Base-by-base conservation (phyloP, 225 moss, liverwort and hornwort species). In the Straminergon stramineum region DNA sequence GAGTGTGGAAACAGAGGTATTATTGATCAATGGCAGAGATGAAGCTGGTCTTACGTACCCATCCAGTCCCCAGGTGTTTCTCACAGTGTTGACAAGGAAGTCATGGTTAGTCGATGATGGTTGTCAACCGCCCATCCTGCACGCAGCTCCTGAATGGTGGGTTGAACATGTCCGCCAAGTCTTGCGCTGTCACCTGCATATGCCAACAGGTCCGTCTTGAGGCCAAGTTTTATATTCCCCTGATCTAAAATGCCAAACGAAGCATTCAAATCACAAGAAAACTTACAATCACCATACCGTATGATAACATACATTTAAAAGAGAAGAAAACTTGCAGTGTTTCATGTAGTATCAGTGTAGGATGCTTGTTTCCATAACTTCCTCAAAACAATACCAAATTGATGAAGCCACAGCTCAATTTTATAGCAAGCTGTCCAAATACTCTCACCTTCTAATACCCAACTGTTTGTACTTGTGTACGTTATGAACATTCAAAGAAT, bases 161-260 rank as follows among this genome's bases (percentile, higher is more conserved):
- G 89, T 99, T 97, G 87, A 93, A 99, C 9, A 97, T 99, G 85
- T 99, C 98, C 76, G 95, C 98, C 89, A 99, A 90, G 87, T 99
- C 98, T 91, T 97, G 98, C 63, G 27, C 87, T n/a, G 96, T 96
- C 64, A 98, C 96, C 96, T 96, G 93, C 74, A 80, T 90, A 28
- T 21, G 13, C 69, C n/a, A 68, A 69, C 35, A 41, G 41, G 55
- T 71, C 9, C 56, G 16, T 22, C 70, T 30, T 23, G 20, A 85
- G 41, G 32, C 20, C 39, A 71, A 57, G 57, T 56, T 41, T 57
- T 39, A 41, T 48, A 71, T 85, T 71, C 31, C 30, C 51, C 67
- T 84, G 15, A 39, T 84, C 56, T 19, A 9, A n/a, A 55, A 55
- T 55, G n/a, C 20, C 84, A 8, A 84, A 39, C 20, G 21, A 53